phyloP scores from a whole-genome alignment of 495 filamentous ascomycete genomes.

The Talaromyces liani region DNA sequence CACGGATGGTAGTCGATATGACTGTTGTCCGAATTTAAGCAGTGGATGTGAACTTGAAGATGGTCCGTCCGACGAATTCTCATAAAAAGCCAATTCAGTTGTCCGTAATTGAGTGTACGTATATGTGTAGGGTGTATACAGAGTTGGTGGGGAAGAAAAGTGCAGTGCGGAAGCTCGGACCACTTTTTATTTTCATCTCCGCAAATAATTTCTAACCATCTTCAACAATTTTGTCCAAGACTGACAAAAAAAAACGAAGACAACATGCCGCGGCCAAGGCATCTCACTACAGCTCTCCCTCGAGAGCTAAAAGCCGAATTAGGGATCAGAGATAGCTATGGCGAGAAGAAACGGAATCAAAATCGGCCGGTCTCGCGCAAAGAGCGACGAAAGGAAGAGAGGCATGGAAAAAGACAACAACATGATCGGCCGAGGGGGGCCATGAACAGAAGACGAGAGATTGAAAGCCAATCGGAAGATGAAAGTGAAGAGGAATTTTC shows the following conservation, averaged over 20 bases:
- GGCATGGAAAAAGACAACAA: conserved; percentile 46
- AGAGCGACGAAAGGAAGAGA: conserved; percentile 52
- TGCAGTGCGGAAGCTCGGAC: conserved; percentile 6
- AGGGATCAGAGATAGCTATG: conserved; percentile 37
- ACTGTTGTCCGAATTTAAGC: neutral
- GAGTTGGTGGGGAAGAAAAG: conserved; percentile 1
- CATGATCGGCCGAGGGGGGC: conserved; percentile 1
- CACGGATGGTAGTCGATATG: neutral
- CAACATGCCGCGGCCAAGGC: conserved; percentile 33
- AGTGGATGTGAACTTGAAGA: neutral
- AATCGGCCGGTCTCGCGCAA: conserved; percentile 44
- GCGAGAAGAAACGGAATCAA: conserved; percentile 31
- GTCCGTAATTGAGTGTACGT: neutral
- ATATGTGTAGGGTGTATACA: neutral
- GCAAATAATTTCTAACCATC: neutral
- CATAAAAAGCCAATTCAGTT: neutral
- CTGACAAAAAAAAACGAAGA: neutral
- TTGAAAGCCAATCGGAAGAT: conserved; percentile 19
- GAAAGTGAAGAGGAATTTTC: conserved; percentile 17
- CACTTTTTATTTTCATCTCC: conserved; percentile 3
- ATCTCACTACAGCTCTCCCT: conserved; percentile 59
- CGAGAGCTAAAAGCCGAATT: conserved; percentile 51
- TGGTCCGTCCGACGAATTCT: neutral
- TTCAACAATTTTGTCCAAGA: neutral
- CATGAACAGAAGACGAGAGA: conserved; percentile 12